phyloP scores from a whole-genome alignment of 331 rosid genomes.

The Telfairia occidentalis region DNA sequence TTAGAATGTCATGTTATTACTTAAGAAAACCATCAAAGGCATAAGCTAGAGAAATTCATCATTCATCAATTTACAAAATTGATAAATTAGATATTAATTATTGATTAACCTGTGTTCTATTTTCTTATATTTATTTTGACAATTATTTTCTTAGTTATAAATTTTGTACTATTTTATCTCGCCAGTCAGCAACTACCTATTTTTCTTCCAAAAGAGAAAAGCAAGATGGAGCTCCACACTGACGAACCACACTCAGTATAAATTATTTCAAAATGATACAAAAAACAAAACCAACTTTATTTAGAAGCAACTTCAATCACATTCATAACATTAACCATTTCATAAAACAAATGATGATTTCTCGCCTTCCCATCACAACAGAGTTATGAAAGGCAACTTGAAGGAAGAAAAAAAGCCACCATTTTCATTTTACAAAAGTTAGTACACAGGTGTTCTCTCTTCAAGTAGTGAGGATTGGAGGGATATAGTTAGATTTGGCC shows the following conservation, averaged over 20 bases:
- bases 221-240: neutral
- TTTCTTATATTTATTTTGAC: neutral
- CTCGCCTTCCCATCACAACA: neutral
- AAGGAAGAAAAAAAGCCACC: neutral
- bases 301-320: neutral
- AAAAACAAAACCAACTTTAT: neutral
- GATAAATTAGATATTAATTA: no score
- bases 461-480: conserved; percentile 92
- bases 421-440: neutral
- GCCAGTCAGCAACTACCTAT: no score
- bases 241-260: neutral
- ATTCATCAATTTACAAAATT: no score
- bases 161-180: no score
- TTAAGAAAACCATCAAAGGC: no score
- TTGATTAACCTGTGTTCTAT: neutral
- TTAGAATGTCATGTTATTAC: no score
- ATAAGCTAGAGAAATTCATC: no score
- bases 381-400: neutral
- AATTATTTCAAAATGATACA: neutral
- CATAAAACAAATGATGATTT: neutral
- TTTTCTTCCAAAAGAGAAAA: neutral
- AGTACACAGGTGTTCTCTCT: no score
- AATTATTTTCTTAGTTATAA: neutral
- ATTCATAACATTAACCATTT: neutral
- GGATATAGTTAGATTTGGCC: conserved; percentile 62